Conservation (phyloP, 2,329 filamentous ascomycete genomes). For the Lachnellula subtilissima region DNA sequence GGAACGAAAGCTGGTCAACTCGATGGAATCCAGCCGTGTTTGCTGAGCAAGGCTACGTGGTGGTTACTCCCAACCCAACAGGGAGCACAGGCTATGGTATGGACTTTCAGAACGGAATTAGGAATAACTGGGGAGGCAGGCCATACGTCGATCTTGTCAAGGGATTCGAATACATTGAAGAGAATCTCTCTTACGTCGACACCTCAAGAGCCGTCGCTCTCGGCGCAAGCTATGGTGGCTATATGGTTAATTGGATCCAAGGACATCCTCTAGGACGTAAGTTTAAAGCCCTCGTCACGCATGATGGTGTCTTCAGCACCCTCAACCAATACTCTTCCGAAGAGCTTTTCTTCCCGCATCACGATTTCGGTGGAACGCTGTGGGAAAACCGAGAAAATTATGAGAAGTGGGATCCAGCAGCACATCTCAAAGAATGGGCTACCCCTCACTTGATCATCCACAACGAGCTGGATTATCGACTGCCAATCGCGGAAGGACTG, state of each 20-base stretch:
- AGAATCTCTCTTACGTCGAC: conserved; percentile 64
- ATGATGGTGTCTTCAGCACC: conserved; percentile 80
- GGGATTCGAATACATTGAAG: conserved; percentile 68
- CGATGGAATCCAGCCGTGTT: conserved; percentile 85
- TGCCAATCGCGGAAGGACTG: conserved; percentile 76
- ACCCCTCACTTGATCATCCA: conserved; percentile 90
- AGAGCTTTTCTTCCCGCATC: conserved; percentile 66
- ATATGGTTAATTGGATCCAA: conserved; percentile 89
- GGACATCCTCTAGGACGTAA: conserved; percentile 75
- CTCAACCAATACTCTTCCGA: conserved; percentile 60
- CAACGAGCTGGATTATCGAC: conserved; percentile 81
- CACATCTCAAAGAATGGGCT: conserved; percentile 44
- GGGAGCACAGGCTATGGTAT: conserved; percentile 81
- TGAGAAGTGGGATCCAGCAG: conserved; percentile 64
- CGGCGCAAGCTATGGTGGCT: conserved; percentile 71
- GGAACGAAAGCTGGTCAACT: conserved; percentile 47
- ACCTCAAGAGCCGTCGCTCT: conserved; percentile 64
- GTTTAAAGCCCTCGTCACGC: conserved; percentile 84
- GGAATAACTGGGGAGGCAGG: conserved; percentile 75
- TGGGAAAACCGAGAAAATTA: conserved; percentile 57
- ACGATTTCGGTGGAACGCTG: conserved; percentile 56
- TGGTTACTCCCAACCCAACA: conserved; percentile 76
- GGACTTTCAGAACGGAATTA: conserved; percentile 70
- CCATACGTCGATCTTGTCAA: conserved; percentile 80
- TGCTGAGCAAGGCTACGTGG: conserved; percentile 82